Evolutionary conservation across 352 stramenopile genomes (phyloP).

Genomic region (Nothophytophthora sp.): DNA sequence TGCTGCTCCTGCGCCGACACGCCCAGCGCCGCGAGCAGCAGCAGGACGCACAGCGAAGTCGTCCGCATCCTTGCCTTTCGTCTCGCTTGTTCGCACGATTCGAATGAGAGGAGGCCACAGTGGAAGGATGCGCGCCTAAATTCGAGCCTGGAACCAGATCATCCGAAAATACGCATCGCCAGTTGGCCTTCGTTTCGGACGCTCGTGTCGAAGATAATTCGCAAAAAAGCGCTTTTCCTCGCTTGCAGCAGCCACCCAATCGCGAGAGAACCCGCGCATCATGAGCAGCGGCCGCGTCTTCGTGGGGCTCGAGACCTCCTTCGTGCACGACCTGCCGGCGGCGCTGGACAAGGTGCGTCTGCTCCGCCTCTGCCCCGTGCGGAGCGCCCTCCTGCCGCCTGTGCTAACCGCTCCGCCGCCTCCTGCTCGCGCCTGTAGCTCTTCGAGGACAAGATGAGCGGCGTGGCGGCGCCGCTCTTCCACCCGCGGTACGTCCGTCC

Average conservation of each 20-base stretch:
- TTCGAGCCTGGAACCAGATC: too few relatives aligned
- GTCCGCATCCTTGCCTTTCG: background rate
- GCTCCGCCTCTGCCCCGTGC: background rate
- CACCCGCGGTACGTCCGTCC: constrained; percentile 62
- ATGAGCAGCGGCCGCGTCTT: constrained; percentile 56
- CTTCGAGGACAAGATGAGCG: constrained; percentile 80
- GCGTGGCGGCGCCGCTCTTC: constrained; percentile 79
- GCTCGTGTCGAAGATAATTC: too few relatives aligned
- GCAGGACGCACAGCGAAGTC: background rate
- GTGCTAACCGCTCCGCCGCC: too few relatives aligned
- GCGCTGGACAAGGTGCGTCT: constrained; percentile 55
- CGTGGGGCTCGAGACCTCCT: constrained; percentile 77
- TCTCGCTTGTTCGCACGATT: too few relatives aligned
- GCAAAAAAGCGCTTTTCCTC: too few relatives aligned
- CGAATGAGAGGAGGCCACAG: too few relatives aligned
- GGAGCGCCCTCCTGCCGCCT: too few relatives aligned
- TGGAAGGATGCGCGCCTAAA: too few relatives aligned
- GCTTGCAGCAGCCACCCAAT: constrained; percentile 4
- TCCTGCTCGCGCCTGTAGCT: constrained; percentile 32
- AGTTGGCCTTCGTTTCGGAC: too few relatives aligned
- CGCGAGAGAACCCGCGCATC: constrained; percentile 1
- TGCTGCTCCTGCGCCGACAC: constrained; percentile 5
- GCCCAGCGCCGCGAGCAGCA: constrained; percentile 13
- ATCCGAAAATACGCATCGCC: too few relatives aligned
- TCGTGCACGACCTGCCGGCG: constrained; percentile 64